A percentile compares a stretch with the other conserved stretches of the same genome.
Evolutionary conservation across 2,329 filamentous ascomycete species (phyloP).

Genomic region (Trichoderma sp.): DNA sequence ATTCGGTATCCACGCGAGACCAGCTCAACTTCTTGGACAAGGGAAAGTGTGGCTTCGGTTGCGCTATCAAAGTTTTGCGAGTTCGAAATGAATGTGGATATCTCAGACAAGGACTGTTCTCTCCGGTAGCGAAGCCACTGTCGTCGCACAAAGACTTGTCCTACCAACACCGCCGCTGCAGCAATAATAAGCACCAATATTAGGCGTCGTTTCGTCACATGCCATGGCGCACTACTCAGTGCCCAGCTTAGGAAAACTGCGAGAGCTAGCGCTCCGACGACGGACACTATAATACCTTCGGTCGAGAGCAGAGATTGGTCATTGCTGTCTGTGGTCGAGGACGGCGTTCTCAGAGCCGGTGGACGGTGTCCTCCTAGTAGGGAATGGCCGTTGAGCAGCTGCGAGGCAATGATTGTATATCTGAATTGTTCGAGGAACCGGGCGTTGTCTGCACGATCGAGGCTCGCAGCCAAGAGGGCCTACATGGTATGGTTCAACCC

Average conservation of each 20-base stretch:
- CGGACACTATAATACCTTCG: constrained; percentile 49
- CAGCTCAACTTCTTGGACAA: constrained; percentile 93
- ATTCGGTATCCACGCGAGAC: constrained; percentile 88
- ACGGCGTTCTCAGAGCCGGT: constrained; percentile 24
- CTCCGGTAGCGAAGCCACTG: constrained; percentile 80
- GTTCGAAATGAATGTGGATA: constrained; percentile 66
- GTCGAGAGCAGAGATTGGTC: constrained; percentile 38
- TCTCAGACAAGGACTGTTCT: constrained; percentile 68
- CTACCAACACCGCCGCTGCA: constrained; percentile 52
- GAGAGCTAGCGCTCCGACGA: constrained; percentile 57
- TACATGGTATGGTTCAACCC: constrained; percentile 33
- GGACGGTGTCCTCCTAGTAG: constrained; percentile 41
- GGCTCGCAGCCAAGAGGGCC: constrained; percentile 67
- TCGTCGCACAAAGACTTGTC: constrained; percentile 71
- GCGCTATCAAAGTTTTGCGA: constrained; percentile 80
- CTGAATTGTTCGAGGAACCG: constrained; percentile 90
- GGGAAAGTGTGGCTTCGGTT: constrained; percentile 69
- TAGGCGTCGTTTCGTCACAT: constrained; percentile 57
- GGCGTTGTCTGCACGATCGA: constrained; percentile 75
- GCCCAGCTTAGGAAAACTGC: constrained; percentile 74
- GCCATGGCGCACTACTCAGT: constrained; percentile 49
- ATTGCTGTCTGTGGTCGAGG: constrained; percentile 17
- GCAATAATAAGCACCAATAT: constrained; percentile 49
- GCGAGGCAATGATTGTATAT: constrained; percentile 88
- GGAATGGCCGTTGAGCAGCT: constrained; percentile 73